Evolutionary conservation across 345 rosid genomes (phyloP).

Genomic region (Melaleuca quinquenervia): DNA sequence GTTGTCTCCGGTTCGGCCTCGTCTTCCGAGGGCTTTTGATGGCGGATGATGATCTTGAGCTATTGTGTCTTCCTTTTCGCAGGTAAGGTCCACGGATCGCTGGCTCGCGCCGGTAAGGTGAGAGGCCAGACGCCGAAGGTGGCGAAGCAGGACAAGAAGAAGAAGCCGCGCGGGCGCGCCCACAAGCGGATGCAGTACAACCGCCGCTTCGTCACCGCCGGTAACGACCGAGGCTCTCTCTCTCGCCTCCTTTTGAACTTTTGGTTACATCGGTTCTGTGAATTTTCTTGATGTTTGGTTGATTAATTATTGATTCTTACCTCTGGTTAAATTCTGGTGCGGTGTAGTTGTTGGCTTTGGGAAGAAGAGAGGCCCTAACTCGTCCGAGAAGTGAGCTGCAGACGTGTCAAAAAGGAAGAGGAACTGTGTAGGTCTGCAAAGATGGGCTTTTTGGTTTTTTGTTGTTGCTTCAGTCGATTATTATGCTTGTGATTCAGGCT

Average conservation of each 20-base stretch:
- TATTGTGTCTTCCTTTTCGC: background rate
- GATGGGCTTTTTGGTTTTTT: background rate
- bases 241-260: background rate
- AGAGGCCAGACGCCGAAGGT: slow-evolving; percentile 81
- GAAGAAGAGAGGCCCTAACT: slow-evolving; percentile 94
- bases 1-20: background rate
- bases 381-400: slow-evolving; percentile 69
- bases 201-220: slow-evolving; percentile 85
- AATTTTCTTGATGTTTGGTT: background rate
- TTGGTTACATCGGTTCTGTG: background rate
- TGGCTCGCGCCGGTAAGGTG: slow-evolving; percentile 91
- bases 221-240: slow-evolving; percentile 5
- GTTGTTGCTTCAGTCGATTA: background rate
- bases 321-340: background rate
- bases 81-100: slow-evolving; percentile 84
- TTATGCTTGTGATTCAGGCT: background rate
- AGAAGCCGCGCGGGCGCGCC: slow-evolving; percentile 79
- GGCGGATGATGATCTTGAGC: background rate
- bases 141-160: slow-evolving; percentile 78
- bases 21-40: background rate
- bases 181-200: slow-evolving; percentile 82
- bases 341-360: slow-evolving; percentile 82
- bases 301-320: background rate
- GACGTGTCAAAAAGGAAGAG: background rate
- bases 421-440: background rate